Conservation (phyloP, 208 protist genomes). For the Leptomonas seymouri region DNA sequence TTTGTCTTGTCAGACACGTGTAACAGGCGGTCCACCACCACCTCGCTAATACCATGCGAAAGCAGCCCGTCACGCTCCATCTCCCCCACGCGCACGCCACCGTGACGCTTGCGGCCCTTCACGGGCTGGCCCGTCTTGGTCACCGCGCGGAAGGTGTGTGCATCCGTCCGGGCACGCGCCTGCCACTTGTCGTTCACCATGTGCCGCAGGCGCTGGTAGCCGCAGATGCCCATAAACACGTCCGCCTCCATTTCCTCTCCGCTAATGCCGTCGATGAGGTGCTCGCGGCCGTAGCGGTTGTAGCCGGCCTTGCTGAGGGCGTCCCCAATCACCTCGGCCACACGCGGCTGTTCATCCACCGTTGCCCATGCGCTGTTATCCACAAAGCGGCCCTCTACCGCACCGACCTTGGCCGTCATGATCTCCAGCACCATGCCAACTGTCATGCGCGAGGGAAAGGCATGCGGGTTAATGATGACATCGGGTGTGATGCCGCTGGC, state of each 20-base stretch:
- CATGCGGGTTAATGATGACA: constrained; percentile 99
- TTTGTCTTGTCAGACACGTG: constrained; percentile 91
- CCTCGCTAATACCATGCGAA: constrained; percentile 98
- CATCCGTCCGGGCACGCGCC: constrained; percentile 92
- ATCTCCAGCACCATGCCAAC: constrained; percentile 99
- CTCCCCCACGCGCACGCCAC: constrained; percentile 99
- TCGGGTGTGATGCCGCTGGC: constrained; percentile 98
- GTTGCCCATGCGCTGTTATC: constrained; percentile 96
- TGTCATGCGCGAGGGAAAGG: constrained; percentile 99
- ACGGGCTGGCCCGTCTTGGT: constrained; percentile 98
- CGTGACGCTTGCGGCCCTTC: constrained; percentile 96
- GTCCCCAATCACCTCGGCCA: constrained; percentile 96
- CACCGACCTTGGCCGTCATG: constrained; percentile 97
- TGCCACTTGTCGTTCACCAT: constrained; percentile 99
- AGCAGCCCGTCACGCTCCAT: constrained; percentile 99
- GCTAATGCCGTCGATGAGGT: constrained; percentile 95
- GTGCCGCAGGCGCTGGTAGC: constrained; percentile 99
- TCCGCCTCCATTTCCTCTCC: constrained; percentile 97
- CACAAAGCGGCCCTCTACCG: constrained; percentile 94
- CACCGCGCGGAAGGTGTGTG: constrained; percentile 93
- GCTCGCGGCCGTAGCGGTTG: constrained; percentile 97
- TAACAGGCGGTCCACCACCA: constrained; percentile 98
- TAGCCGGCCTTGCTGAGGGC: constrained; percentile 95
- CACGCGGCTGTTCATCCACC: constrained; percentile 59
- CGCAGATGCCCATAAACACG: constrained; percentile 98